Evolutionary conservation across 306 rosid genomes (phyloP).

Genomic region (Glycine soja): DNA sequence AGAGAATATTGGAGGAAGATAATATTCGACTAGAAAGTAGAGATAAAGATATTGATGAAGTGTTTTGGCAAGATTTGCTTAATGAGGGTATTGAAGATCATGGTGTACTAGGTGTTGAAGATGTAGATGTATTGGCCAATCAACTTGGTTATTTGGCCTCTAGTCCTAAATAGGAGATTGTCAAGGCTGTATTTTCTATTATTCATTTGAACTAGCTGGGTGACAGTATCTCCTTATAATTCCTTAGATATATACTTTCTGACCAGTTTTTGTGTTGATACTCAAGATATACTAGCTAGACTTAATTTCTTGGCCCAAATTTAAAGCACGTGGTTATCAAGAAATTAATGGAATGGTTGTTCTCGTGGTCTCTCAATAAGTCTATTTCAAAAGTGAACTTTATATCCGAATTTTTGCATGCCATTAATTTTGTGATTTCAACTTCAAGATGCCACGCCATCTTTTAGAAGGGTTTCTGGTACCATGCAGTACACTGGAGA

Average conservation of each 20-base stretch:
- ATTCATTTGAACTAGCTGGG: conserved; percentile 16
- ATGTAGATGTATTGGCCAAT: conserved; percentile 58
- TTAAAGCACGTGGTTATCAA: conserved; percentile 5
- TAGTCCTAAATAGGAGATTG: conserved; percentile 47
- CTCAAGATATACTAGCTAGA: not conserved
- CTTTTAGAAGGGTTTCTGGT: too few species aligned
- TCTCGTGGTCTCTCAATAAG: conserved; percentile 1
- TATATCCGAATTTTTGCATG: not conserved
- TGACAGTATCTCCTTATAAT: not conserved
- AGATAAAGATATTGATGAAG: conserved; percentile 50
- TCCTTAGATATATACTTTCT: not conserved
- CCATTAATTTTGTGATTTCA: too few species aligned
- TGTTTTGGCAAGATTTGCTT: conserved; percentile 66
- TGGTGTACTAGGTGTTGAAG: conserved; percentile 48
- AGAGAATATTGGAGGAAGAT: not conserved
- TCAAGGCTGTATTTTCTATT: not conserved
- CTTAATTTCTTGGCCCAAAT: not conserved
- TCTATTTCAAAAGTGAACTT: not conserved
- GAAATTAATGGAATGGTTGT: conserved; percentile 19
- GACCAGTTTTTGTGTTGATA: conserved; percentile 1
- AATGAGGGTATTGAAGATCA: conserved; percentile 46
- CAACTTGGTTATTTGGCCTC: conserved; percentile 63
- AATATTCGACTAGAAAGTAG: conserved; percentile 36
- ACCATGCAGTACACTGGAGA: too few species aligned
- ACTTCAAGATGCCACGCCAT: too few species aligned